Evolutionary conservation across 179 eudicot genomes (phyloP).

Genomic region (Silene noctiflora): DNA sequence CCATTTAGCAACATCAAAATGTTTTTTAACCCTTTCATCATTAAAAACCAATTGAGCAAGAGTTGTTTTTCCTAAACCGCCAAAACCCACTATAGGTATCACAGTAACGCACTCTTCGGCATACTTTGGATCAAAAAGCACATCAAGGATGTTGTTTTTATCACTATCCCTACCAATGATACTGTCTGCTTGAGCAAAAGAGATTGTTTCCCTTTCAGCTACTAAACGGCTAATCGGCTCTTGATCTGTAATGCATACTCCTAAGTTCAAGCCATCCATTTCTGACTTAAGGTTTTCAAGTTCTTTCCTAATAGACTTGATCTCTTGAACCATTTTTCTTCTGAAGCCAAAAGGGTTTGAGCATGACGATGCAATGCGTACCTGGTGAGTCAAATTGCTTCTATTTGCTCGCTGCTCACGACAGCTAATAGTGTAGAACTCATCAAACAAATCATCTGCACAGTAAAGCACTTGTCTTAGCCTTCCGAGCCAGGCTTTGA

Average conservation of each 20-base stretch:
- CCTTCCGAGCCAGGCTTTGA: constrained; percentile 13
- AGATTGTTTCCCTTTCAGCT: constrained; percentile 1
- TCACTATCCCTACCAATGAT: constrained; percentile 14
- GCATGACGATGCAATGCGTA: background rate
- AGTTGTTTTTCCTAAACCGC: constrained; percentile 28
- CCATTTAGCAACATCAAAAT: constrained; percentile 7
- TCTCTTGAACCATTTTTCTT: background rate
- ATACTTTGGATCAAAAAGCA: constrained; percentile 10
- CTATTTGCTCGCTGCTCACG: background rate
- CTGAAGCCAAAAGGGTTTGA: background rate
- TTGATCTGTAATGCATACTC: background rate
- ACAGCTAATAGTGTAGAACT: background rate
- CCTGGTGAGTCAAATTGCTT: background rate
- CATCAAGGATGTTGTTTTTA: constrained; percentile 5
- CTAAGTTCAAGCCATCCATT: constrained; percentile 13
- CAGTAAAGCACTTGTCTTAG: constrained; percentile 14
- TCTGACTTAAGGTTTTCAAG: constrained; percentile 12
- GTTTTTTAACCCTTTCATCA: constrained; percentile 8
- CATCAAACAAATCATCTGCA: constrained; percentile 22
- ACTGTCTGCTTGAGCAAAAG: constrained; percentile 5
- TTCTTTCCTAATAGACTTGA: constrained; percentile 20
- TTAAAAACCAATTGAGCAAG: constrained; percentile 27
- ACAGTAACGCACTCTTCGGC: constrained; percentile 1
- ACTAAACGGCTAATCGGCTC: background rate
- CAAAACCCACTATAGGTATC: constrained; percentile 27